phyloP scores from a whole-genome alignment of 2,329 filamentous ascomycete genomes.

The Alternaria hordeiaustralica region DNA sequence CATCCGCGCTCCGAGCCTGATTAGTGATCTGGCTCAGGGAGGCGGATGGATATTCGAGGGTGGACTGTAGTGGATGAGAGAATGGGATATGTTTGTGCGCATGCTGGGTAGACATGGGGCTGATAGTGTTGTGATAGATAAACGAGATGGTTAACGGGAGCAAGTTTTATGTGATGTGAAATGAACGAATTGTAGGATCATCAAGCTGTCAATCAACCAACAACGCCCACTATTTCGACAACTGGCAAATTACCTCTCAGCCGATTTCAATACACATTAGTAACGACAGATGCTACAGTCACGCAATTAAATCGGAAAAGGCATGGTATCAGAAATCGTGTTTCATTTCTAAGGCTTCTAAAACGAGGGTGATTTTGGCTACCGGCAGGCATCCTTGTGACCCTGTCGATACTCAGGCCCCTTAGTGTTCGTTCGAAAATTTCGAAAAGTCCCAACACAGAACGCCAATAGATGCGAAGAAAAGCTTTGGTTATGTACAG shows the following conservation, averaged over 20 bases:
- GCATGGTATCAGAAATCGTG: neutral
- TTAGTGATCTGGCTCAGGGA: neutral
- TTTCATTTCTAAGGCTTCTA: neutral
- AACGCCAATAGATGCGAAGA: conserved; percentile 14
- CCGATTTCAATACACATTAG: neutral
- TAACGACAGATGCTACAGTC: neutral
- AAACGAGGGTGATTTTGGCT: neutral
- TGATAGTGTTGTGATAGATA: neutral
- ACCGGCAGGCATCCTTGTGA: neutral
- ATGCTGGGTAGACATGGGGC: neutral
- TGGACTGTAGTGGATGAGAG: neutral
- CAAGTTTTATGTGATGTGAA: neutral
- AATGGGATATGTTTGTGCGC: neutral
- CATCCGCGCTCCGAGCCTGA: neutral
- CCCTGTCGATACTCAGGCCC: neutral
- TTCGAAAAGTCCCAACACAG: neutral
- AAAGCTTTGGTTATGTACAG: conserved; percentile 7
- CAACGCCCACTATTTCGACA: neutral
- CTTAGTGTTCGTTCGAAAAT: neutral
- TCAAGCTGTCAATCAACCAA: neutral
- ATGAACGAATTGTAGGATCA: neutral
- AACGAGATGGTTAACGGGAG: neutral
- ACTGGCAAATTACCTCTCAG: neutral
- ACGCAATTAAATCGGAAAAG: neutral
- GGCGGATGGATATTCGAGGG: neutral